phyloP scores from a whole-genome alignment of 1,284 basidiomycete species.

The Filobasidium uniguttulatum region DNA sequence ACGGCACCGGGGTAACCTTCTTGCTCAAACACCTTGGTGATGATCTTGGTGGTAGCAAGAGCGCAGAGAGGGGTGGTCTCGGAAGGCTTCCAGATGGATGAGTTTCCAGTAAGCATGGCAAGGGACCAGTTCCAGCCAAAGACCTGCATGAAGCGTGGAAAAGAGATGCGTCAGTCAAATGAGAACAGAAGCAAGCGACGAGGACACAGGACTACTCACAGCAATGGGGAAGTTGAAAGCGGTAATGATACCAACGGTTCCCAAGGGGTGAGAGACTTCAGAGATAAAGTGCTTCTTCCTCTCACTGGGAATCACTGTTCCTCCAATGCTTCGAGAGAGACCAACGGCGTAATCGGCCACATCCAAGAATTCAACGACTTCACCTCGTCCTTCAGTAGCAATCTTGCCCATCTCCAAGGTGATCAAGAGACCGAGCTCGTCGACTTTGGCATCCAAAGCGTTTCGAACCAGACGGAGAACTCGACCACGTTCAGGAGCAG shows the following conservation, averaged over 20 bases:
- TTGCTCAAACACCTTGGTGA: conserved; percentile 62
- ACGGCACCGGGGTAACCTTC: conserved; percentile 72
- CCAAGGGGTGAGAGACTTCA: conserved; percentile 87
- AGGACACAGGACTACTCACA: conserved; percentile 32
- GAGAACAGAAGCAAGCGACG: not conserved
- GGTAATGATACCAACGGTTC: conserved; percentile 73
- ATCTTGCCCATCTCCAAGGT: conserved; percentile 81
- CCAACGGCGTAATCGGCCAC: conserved; percentile 76
- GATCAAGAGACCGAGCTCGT: conserved; percentile 60
- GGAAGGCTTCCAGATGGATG: conserved; percentile 89
- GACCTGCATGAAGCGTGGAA: conserved; percentile 3
- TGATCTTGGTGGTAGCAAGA: conserved; percentile 74
- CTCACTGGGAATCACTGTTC: conserved; percentile 68
- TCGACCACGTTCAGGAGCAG: conserved; percentile 76
- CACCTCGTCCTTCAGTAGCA: conserved; percentile 75
- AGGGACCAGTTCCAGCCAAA: conserved; percentile 87
- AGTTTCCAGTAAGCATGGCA: conserved; percentile 78
- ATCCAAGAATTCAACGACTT: conserved; percentile 90
- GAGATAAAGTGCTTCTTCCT: conserved; percentile 78
- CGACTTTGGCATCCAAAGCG: conserved; percentile 65
- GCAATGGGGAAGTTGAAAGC: conserved; percentile 94
- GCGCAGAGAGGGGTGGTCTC: conserved; percentile 75
- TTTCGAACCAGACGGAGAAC: conserved; percentile 75
- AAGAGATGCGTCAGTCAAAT: not conserved
- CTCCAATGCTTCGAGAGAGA: conserved; percentile 81